Percentiles rank a stretch among this genome's conserved stretches.
These are phyloP conservation scores for Gillenia trifoliata DNA, from an alignment of 306 rosid genomes.

Conservation along the genomic window DNA sequence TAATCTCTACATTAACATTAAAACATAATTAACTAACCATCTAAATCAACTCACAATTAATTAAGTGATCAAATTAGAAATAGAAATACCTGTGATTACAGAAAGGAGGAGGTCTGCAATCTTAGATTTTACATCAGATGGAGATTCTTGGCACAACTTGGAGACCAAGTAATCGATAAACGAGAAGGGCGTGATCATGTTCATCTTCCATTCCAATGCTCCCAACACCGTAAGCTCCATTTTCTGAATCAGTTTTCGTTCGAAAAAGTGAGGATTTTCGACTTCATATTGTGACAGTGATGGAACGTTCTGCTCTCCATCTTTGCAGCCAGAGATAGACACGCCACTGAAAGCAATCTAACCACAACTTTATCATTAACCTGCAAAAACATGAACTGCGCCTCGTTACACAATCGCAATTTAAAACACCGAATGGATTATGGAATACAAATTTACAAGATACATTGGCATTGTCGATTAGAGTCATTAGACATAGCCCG, in stretches of 20 bases:
- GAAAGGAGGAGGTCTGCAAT: conserved; percentile 42
- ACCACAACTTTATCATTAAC: conserved; percentile 13
- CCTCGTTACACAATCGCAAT: not conserved
- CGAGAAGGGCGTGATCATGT: conserved; percentile 53
- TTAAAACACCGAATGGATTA: not conserved
- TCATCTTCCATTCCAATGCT: conserved; percentile 72
- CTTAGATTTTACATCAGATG: conserved; percentile 27
- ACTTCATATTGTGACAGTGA: conserved; percentile 39
- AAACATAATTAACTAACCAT: not conserved
- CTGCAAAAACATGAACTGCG: not conserved
- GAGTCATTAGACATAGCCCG: not conserved
- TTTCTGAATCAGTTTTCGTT: conserved; percentile 40
- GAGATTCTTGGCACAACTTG: conserved; percentile 41
- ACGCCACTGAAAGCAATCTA: conserved; percentile 60
- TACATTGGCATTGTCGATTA: not conserved
- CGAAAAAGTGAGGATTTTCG: conserved; percentile 48
- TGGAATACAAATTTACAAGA: not conserved
- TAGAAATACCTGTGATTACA: conserved; percentile 42
- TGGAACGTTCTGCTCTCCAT: conserved; percentile 66
- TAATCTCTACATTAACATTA: conserved; percentile 47
- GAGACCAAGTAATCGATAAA: conserved; percentile 59
- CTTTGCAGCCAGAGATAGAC: conserved; percentile 75
- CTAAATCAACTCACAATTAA: not conserved
- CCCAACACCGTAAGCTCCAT: conserved; percentile 79
- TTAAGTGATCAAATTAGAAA: not conserved